Conservation (phyloP, 129 eudicot genomes). For the Escallonia rubra region DNA sequence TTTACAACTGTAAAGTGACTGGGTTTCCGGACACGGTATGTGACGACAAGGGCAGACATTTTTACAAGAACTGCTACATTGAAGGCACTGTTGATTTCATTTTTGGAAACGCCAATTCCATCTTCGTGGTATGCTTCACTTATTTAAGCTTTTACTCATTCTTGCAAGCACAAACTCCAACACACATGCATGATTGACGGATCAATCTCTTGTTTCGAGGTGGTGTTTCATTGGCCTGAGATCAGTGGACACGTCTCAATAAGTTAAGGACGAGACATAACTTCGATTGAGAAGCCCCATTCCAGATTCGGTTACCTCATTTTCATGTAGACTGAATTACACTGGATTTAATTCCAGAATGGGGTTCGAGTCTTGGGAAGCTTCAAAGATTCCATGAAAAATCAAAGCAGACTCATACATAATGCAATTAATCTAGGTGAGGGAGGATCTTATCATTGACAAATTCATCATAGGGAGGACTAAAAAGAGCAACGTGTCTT, state of each 20-base stretch:
- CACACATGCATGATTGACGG: neutral
- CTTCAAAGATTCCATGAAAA: no score
- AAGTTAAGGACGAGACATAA: neutral
- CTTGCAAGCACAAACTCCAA: neutral
- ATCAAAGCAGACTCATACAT: no score
- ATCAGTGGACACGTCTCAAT: neutral
- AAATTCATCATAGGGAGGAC: no score
- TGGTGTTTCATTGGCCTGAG: no score
- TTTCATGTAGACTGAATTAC: no score
- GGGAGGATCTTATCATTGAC: no score
- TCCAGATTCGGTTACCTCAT: no score
- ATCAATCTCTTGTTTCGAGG: no score
- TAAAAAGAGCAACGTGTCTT: no score
- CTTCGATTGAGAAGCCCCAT: neutral
- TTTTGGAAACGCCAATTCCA: conserved; percentile 29
- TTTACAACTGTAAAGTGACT: conserved; percentile 13
- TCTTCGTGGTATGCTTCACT: conserved; percentile 19
- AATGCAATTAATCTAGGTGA: no score
- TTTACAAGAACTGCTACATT: conserved; percentile 30
- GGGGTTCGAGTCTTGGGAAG: no score
- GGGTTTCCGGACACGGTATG: conserved; percentile 46
- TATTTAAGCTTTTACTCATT: neutral
- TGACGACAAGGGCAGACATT: conserved; percentile 36
- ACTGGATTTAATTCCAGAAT: no score
- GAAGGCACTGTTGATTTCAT: conserved; percentile 42